phyloP scores from a whole-genome alignment of 1,139 yeast genomes.

The Yamadazyma conglobata region DNA sequence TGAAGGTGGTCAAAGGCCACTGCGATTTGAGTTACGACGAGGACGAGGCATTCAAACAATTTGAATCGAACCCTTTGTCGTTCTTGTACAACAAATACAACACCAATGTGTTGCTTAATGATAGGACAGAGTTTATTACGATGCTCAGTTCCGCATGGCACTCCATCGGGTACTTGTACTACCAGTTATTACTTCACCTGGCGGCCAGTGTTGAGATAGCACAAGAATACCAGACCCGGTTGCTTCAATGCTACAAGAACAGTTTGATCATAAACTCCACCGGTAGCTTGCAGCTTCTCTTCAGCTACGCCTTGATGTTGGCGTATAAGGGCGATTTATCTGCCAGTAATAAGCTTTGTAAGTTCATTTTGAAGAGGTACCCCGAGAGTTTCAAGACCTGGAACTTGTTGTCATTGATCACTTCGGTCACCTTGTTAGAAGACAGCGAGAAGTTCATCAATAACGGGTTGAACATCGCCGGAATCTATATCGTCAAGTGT shows the following conservation, averaged over 20 bases:
- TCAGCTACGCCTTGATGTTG: slow-evolving; percentile 37
- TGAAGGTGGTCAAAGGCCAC: slow-evolving; percentile 20
- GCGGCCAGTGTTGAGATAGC: slow-evolving; percentile 24
- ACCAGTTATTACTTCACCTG: slow-evolving; percentile 28
- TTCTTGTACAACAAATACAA: slow-evolving; percentile 40
- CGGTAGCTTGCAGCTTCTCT: slow-evolving; percentile 29
- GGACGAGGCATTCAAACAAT: slow-evolving; percentile 15
- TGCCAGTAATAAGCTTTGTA: slow-evolving; percentile 37
- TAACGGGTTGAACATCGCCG: slow-evolving; percentile 44
- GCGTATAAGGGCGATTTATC: slow-evolving; percentile 26
- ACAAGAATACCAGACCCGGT: slow-evolving; percentile 16
- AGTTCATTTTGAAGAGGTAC: slow-evolving; percentile 40
- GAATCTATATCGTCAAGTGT: slow-evolving; percentile 32
- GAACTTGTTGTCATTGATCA: slow-evolving; percentile 37
- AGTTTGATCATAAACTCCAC: slow-evolving; percentile 40
- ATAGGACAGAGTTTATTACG: slow-evolving; percentile 28
- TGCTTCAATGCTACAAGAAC: slow-evolving; percentile 29
- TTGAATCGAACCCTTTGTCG: slow-evolving; percentile 22
- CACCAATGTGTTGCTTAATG: slow-evolving; percentile 28
- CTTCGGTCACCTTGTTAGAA: slow-evolving; percentile 14
- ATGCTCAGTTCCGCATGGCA: slow-evolving; percentile 39
- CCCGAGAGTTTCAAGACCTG: slow-evolving; percentile 47
- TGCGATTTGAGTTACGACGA: slow-evolving; percentile 30
- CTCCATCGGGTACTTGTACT: slow-evolving; percentile 33
- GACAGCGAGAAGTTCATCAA: slow-evolving; percentile 41